Evolutionary conservation across 176 grass and related monocot species (phyloP), one percentile per base, ranked within the genome.

Genomic region (Musa troglodytarum): DNA sequence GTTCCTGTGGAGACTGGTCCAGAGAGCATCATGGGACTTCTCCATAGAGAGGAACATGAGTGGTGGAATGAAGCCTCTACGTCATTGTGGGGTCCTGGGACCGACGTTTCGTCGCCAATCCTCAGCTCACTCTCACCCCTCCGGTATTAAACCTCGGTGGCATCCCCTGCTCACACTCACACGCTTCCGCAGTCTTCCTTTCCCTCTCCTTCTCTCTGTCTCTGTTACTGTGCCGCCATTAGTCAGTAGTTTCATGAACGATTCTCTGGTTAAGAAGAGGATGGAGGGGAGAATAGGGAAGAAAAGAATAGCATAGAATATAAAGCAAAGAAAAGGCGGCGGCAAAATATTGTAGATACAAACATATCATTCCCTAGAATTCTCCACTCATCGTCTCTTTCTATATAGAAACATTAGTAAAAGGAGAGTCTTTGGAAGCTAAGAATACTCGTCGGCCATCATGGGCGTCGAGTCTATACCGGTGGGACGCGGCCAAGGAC

Each of bases 121-220:
- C 65, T 49, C 12, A 49, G 15, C 34, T 69, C 34, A 7, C 68
- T 50, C 11, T 70, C 29, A 20, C 43, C 25, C 16, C 9, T 25
- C 23, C 16, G 34, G 68, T 70, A 70, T 50, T 70, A 70, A 70
- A 70, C 29, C 50, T 34, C 68, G 10, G 68, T 13, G 68, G 68
- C 16, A 0, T 70, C 50, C 43, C 34, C n/a, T 3, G 14, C 67
- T 49, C 17, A 4, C 67, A 50, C 29, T 50, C 15, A 22, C 34
- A 69, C 67, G 50, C 50, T 50, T 16, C 15, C 67, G 34, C 9
- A 50, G 28, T 10, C 16, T 20, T 6, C 9, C 34, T 69, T 10
- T 19, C n/a, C 10, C 67, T 19, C 34, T 23, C 63, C 23, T 12
- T 26, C 63, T 20, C 23, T 65, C 62, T 63, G 34, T 43, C 34